Evolutionary conservation across 768 basidiomycete species (phyloP).

Genomic region (Auriscalpium vulgare): DNA sequence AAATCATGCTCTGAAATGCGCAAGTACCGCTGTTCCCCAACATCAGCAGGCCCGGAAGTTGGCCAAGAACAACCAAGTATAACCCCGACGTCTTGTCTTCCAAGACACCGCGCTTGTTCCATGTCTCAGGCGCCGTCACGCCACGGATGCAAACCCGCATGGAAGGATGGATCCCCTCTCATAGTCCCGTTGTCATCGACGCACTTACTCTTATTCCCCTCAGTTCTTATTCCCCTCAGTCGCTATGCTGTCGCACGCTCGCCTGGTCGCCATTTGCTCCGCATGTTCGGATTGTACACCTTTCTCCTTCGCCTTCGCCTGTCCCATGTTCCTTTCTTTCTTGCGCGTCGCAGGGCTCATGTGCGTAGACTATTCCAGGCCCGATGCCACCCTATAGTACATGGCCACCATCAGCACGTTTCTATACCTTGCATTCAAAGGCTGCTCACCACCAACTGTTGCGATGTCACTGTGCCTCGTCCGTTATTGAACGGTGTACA

Average conservation of each 20-base stretch:
- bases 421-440: background rate
- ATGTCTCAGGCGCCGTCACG: background rate
- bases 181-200: background rate
- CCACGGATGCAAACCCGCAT: background rate
- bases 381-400: too few species aligned
- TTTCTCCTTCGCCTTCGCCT: background rate
- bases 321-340: background rate
- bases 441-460: too few species aligned
- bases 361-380: too few species aligned
- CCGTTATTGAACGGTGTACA: too few species aligned
- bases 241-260: background rate
- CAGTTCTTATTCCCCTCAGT: background rate
- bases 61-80: background rate
- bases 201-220: background rate
- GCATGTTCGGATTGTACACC: background rate
- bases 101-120: background rate
- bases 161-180: background rate
- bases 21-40: background rate
- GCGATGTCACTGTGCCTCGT: too few species aligned
- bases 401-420: background rate
- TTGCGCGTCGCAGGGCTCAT: background rate
- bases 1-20: slow-evolving; percentile 38
- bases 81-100: background rate
- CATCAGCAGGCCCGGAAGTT: background rate
- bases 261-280: background rate